Percentiles rank a stretch among this genome's conserved stretches.
Conservation (phyloP, 805 yeast species). For the Candida caryicola region DNA sequence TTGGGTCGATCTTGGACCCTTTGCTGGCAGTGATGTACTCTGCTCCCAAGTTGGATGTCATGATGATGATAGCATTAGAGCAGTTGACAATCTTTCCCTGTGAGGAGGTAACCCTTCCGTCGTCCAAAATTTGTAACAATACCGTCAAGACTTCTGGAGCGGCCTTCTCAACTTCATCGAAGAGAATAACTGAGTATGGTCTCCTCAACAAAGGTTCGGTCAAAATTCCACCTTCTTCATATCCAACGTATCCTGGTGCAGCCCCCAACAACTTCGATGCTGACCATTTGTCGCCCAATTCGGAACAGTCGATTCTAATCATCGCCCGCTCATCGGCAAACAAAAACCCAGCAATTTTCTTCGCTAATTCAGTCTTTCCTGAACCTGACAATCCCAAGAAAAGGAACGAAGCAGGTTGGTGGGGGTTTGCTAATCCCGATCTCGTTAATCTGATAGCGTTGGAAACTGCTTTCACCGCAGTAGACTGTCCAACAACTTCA, state of each 20-base stretch:
- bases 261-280: slow-evolving; percentile 95
- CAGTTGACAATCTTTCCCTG: slow-evolving; percentile 93
- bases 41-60: slow-evolving; percentile 98
- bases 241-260: slow-evolving; percentile 93
- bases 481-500: slow-evolving; percentile 91
- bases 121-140: slow-evolving; percentile 88
- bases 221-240: slow-evolving; percentile 94
- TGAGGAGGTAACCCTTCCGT: slow-evolving; percentile 92
- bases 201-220: slow-evolving; percentile 88
- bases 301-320: slow-evolving; percentile 97
- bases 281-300: slow-evolving; percentile 90
- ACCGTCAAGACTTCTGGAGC: slow-evolving; percentile 96
- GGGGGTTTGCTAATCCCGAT: slow-evolving; percentile 93
- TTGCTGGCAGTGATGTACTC: slow-evolving; percentile 72
- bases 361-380: slow-evolving; percentile 97
- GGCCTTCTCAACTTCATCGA: slow-evolving; percentile 98
- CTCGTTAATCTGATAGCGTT: slow-evolving; percentile 91
- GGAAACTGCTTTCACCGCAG: slow-evolving; percentile 94
- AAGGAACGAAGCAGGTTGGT: slow-evolving; percentile 93
- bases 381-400: slow-evolving; percentile 96
- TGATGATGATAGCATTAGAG: slow-evolving; percentile 85
- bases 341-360: slow-evolving; percentile 92
- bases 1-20: slow-evolving; percentile 61
- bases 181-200: slow-evolving; percentile 93
- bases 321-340: slow-evolving; percentile 96